Evolutionary conservation across 345 rosid genomes (phyloP), one percentile per base, ranked within the genome.

Genomic region (Adansonia digitata): DNA sequence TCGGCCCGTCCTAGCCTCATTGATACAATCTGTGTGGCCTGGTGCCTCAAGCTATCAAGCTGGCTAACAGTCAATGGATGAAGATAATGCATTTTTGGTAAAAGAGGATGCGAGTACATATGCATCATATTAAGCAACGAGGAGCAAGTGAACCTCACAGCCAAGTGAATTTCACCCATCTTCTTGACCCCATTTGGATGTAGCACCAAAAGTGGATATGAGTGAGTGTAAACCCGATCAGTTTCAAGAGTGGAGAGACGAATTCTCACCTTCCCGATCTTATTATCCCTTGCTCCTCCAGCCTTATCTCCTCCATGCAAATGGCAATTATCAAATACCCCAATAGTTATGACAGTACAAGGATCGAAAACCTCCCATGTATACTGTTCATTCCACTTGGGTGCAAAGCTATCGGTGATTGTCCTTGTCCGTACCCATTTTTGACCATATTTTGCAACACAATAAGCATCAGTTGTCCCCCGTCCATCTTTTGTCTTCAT

Each of bases 311-410:
- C 90, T 49, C 91, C 94, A 79, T 86, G 90, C 74, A 94, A 82
- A 78, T 94, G 98, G 26, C 92, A 86, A 73, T 94, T 94, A 82
- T 94, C 98, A 76, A 88, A 94, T 0, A 92, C 98, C 31, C 98
- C 98, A 70, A 94, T 82, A 12, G 97, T 94, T 65, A 94, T 81
- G 66, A 94, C 98, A 7, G 98, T 94, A 73, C 97, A 92, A 7
- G 98, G 96, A 88, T 94, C 97, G 9, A 76, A 89, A 63, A 92
- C 98, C 81, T 94, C 98, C 97, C 98, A 94, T 12, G 97, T 94
- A 62, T 94, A 94, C 49, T 94, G 98, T 81, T 94, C 98, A n/a
- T 94, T 92, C 98, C 98, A 94, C 80, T 83, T 94, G n/a, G 98
- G 98, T 0, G 79, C 84, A 79, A 88, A 88, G 86, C 92, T 94